Evolutionary conservation across 805 yeast genomes (phyloP).

Genomic region (Schizosaccharomyces cryophilus): DNA sequence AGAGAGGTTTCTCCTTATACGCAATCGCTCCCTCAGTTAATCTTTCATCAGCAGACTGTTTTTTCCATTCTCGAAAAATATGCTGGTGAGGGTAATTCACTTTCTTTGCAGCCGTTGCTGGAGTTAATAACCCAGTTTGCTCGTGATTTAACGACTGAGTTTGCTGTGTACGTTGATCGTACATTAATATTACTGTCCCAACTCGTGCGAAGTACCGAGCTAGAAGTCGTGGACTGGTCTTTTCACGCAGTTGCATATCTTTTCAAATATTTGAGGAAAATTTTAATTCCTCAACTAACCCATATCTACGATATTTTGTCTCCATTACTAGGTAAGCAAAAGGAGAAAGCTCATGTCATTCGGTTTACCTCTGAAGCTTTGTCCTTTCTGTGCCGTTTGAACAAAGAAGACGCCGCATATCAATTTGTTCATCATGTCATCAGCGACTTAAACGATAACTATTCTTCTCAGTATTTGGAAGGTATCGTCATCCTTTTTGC

Average conservation of each 20-base stretch:
- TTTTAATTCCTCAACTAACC: conserved; percentile 32
- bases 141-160: conserved; percentile 82
- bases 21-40: conserved; percentile 56
- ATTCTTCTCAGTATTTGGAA: conserved; percentile 26
- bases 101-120: conserved; percentile 55
- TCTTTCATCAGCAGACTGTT: conserved; percentile 43
- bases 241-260: conserved; percentile 69
- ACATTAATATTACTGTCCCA: conserved; percentile 28
- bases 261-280: conserved; percentile 61
- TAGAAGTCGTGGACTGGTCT: conserved; percentile 44
- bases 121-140: conserved; percentile 67
- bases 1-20: conserved; percentile 28
- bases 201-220: conserved; percentile 28
- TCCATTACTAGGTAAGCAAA: conserved; percentile 22
- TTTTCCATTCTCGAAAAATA: conserved; percentile 26
- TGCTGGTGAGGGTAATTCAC: conserved; percentile 32
- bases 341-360: conserved; percentile 35
- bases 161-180: conserved; percentile 38
- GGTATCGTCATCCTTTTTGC: conserved; percentile 39
- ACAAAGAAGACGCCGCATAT: conserved; percentile 24
- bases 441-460: conserved; percentile 13
- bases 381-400: conserved; percentile 57
- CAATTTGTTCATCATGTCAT: conserved; percentile 22
- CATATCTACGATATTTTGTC: conserved; percentile 34
- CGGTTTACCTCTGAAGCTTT: conserved; percentile 79